Base-by-base conservation (phyloP, 305 asterid genomes). In the Fraxinus ornus region DNA sequence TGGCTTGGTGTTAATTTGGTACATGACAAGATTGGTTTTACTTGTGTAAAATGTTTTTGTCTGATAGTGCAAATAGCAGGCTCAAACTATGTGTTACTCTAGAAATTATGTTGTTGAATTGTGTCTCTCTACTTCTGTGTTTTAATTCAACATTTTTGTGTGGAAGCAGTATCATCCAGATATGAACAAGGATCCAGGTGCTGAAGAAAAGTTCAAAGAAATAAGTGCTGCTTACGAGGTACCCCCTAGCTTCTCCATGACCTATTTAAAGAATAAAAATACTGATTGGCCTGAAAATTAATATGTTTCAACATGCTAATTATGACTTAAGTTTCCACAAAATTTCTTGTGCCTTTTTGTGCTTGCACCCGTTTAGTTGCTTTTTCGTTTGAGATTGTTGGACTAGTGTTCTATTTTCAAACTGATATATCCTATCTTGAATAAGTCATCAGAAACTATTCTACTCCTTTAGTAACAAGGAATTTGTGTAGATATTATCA, bases 141-240 rank as follows among this genome's bases (percentile, higher is more conserved):
- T 37, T 33, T 80, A 81, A 80, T 8, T 74, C 71, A 62, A 17
- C 78, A 78, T 49, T 80, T 21, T 84, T 79, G 35, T 33, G 4
- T 71, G 83, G 83, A 64, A 86, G 88, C 91, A 95, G 99, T 95
- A 91, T 89, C 99, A 95, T 88, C 99, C 98, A 81, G 99, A 95
- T 88, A 89, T 91, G 97, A 93, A 93, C 89, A 93, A 92, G 87
- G 88, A 77, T 49, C 91, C 92, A 70, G 97, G 97, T 57, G 87
- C 99, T 82, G 98, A 95, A 90, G 99, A 94, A 49, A 94, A 92
- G 87, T 95, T 95, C 55, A 95, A 95, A 88, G 95, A 94, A 86
- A 93, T 95, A 78, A 91, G 91, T 84, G 97, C 99, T 89, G 98
- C 99, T 5, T 95, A 95, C 47, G 99, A 95, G 99, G 99, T 95